Conservation (phyloP, 2,329 filamentous ascomycete genomes). For the Colletotrichum sp. region DNA sequence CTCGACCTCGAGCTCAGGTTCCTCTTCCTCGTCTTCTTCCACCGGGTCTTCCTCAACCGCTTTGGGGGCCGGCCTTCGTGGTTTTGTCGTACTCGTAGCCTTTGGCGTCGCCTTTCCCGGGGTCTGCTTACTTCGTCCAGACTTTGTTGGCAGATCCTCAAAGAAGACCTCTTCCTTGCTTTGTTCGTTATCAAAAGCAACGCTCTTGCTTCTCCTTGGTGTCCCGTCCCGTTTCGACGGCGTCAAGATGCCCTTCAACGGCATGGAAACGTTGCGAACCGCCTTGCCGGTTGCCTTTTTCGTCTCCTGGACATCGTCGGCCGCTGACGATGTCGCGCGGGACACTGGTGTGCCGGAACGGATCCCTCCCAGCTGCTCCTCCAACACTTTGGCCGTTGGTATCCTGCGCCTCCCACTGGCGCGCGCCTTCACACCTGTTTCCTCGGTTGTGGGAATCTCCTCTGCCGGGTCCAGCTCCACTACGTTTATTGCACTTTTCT, state of each 20-base stretch:
- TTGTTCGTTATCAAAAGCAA: conserved; percentile 51
- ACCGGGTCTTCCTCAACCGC: background rate
- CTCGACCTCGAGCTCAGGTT: conserved; percentile 4
- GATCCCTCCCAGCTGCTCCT: conserved; percentile 3
- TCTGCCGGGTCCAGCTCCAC: background rate
- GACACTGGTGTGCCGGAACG: background rate
- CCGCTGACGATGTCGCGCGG: background rate
- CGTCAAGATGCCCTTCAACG: conserved; percentile 61
- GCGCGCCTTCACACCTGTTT: conserved; percentile 7
- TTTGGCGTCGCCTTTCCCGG: conserved; percentile 10
- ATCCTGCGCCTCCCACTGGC: conserved; percentile 19
- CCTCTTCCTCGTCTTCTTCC: background rate
- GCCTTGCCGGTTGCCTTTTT: background rate
- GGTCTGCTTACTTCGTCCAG: conserved; percentile 28
- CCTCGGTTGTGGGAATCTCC: background rate
- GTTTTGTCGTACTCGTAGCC: conserved; percentile 7
- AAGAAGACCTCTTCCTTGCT: conserved; percentile 51
- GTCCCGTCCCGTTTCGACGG: conserved; percentile 49
- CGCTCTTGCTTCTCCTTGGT: conserved; percentile 53
- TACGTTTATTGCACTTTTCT: background rate
- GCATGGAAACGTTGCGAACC: background rate
- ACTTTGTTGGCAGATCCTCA: conserved; percentile 52
- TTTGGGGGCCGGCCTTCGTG: conserved; percentile 9
- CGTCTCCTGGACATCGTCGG: conserved; percentile 20
- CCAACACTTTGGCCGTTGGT: conserved; percentile 13